Evolutionary conservation across 257 asterid species (phyloP).

Genomic region (Solanum bulbocastanum): DNA sequence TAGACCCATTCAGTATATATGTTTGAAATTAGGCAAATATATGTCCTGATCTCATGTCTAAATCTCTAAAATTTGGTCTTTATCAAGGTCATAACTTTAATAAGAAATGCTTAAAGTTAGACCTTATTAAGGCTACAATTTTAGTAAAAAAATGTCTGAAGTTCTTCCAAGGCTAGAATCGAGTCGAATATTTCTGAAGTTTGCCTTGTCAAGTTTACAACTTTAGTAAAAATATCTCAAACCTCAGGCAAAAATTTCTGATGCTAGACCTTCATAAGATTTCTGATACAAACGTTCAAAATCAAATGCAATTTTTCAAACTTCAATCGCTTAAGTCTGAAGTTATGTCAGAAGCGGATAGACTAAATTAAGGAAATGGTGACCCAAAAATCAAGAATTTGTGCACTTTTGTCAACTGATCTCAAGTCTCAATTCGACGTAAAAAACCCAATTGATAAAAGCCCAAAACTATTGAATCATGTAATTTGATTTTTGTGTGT

Average conservation of each 20-base stretch:
- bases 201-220: neutral
- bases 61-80: neutral
- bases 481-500: neutral
- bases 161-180: too few relatives aligned
- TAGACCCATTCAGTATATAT: neutral
- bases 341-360: too few relatives aligned
- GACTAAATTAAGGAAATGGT: too few relatives aligned
- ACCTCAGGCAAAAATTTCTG: neutral
- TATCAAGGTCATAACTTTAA: neutral
- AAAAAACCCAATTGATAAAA: neutral
- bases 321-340: too few relatives aligned
- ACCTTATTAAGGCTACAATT: neutral
- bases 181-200: neutral
- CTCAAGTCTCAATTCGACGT: neutral
- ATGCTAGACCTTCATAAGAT: neutral
- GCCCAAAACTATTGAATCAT: neutral
- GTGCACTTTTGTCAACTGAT: neutral
- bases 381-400: too few relatives aligned
- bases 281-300: neutral
- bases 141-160: neutral
- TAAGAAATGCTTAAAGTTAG: neutral
- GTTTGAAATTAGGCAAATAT: neutral
- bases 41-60: neutral
- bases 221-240: neutral
- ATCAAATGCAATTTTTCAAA: too few relatives aligned